These are phyloP conservation scores for Aspergillus clavatus DNA, from an alignment of 2,329 filamentous ascomycete genomes.

Conservation along the genomic window DNA sequence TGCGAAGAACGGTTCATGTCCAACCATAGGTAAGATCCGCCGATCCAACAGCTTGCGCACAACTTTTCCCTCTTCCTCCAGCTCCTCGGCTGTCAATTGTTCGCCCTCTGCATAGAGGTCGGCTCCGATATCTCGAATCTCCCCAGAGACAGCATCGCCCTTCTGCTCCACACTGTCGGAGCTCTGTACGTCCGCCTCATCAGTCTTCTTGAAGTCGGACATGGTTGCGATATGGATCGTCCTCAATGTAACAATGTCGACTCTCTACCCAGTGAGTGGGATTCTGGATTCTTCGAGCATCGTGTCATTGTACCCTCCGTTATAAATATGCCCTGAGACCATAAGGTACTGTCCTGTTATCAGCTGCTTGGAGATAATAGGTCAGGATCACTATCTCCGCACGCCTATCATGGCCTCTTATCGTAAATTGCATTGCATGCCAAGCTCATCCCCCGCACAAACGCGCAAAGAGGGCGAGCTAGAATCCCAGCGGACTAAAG, in stretches of 20 bases:
- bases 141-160: conserved; percentile 17
- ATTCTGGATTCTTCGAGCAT: too few relatives aligned
- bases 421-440: neutral
- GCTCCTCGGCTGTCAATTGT: conserved; percentile 41
- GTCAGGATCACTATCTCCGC: conserved; percentile 8
- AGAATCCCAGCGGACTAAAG: conserved; percentile 1
- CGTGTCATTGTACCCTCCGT: too few relatives aligned
- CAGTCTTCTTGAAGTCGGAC: conserved; percentile 14
- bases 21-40: conserved; percentile 46
- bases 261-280: neutral
- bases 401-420: neutral
- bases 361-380: conserved; percentile 1
- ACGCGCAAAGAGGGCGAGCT: neutral
- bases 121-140: conserved; percentile 39
- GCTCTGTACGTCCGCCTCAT: conserved; percentile 11
- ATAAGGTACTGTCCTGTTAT: neutral
- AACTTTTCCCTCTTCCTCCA: conserved; percentile 39
- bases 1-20: conserved; percentile 3
- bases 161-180: conserved; percentile 15
- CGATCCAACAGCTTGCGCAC: conserved; percentile 44
- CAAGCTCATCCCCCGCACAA: neutral
- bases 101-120: conserved; percentile 44
- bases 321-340: neutral
- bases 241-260: neutral
- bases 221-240: conserved; percentile 4